phyloP scores from a whole-genome alignment of 1,284 basidiomycete genomes.

The Ceratobasidium sp. region DNA sequence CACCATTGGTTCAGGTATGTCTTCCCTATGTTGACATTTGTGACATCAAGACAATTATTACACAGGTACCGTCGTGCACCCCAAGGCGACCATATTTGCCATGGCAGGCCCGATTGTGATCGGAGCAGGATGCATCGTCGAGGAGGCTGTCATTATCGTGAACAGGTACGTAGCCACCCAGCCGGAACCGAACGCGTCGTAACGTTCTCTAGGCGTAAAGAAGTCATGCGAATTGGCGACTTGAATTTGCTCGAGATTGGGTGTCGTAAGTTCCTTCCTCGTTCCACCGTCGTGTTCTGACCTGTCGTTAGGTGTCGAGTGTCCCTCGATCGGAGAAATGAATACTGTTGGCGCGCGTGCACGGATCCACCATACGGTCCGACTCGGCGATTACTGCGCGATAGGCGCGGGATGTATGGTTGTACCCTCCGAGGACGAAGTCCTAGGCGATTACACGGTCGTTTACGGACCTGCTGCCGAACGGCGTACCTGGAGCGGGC shows the following conservation, averaged over 20 bases:
- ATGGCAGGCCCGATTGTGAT: slow-evolving; percentile 86
- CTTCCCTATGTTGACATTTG: neutral
- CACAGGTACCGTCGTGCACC: slow-evolving; percentile 85
- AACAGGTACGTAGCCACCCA: slow-evolving; percentile 63
- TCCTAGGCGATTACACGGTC: slow-evolving; percentile 83
- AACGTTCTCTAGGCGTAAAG: slow-evolving; percentile 61
- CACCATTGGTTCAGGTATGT: slow-evolving; percentile 79
- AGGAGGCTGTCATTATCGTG: slow-evolving; percentile 87
- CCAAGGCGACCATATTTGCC: slow-evolving; percentile 89
- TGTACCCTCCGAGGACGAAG: slow-evolving; percentile 75
- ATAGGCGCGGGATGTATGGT: slow-evolving; percentile 80
- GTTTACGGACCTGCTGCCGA: slow-evolving; percentile 80
- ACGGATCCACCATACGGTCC: slow-evolving; percentile 78
- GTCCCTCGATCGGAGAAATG: slow-evolving; percentile 76
- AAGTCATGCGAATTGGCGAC: slow-evolving; percentile 90
- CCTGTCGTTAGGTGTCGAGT: slow-evolving; percentile 73
- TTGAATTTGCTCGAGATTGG: slow-evolving; percentile 93
- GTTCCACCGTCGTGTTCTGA: slow-evolving; percentile 7
- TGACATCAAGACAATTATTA: neutral
- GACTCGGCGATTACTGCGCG: slow-evolving; percentile 78
- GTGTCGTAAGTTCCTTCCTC: slow-evolving; percentile 64
- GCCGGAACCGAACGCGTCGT: neutral
- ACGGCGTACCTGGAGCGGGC: slow-evolving; percentile 81
- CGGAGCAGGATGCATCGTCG: slow-evolving; percentile 87
- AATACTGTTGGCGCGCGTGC: slow-evolving; percentile 86